A percentile compares a stretch with the other conserved stretches of the same genome.
These are phyloP conservation scores for Ophiostoma himal-ulmi DNA, from an alignment of 2,329 filamentous ascomycete genomes.

Conservation along the genomic window DNA sequence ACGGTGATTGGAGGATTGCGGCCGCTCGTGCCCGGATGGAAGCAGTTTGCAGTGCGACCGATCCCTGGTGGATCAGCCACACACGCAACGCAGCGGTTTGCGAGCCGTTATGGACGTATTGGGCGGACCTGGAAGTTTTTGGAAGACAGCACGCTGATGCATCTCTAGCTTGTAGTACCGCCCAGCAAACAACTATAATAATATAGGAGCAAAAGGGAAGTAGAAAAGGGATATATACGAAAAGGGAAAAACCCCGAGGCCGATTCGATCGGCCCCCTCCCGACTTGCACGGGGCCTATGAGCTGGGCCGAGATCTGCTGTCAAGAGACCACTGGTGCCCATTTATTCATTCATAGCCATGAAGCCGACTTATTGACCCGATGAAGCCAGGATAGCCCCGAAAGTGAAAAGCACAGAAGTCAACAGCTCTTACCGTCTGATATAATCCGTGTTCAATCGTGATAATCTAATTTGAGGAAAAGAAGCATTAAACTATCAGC, in stretches of 20 bases:
- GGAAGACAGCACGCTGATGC: neutral
- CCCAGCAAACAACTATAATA: neutral
- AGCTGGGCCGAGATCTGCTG: neutral
- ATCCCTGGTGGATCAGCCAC: neutral
- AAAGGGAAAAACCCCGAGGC: neutral
- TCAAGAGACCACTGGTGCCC: neutral
- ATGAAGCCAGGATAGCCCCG: neutral
- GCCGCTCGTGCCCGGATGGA: conserved; percentile 13
- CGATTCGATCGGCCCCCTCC: neutral
- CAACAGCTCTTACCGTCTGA: neutral
- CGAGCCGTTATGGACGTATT: neutral
- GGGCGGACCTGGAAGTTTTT: neutral
- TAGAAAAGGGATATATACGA: neutral
- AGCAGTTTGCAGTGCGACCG: neutral
- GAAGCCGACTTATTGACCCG: neutral
- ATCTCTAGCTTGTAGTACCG: neutral
- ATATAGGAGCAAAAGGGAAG: neutral
- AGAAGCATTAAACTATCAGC: neutral
- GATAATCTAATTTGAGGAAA: neutral
- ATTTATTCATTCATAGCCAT: neutral
- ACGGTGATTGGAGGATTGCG: conserved; percentile 11
- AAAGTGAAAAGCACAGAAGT: neutral
- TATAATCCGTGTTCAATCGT: neutral
- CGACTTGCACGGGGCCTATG: neutral
- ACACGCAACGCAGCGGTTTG: conserved; percentile 3